Conservation (phyloP, 495 filamentous ascomycete genomes). For the Evansstolkia leycettana region DNA sequence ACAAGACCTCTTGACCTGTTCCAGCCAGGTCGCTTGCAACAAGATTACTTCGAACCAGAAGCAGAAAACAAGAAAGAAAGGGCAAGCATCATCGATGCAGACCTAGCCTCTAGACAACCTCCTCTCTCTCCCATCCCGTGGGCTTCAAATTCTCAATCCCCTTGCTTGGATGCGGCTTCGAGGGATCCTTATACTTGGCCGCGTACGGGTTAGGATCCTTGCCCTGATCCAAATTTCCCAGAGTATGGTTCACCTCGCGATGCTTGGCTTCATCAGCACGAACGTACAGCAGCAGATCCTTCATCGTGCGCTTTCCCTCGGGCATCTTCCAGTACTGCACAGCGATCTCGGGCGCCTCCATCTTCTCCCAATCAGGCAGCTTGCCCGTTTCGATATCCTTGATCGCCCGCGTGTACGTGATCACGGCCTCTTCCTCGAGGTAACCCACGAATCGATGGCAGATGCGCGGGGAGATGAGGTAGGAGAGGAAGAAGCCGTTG, state of each 20-base stretch:
- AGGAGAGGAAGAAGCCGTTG: constrained; percentile 83
- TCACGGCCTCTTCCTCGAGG: constrained; percentile 90
- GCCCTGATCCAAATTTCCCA: constrained; percentile 71
- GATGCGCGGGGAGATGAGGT: constrained; percentile 78
- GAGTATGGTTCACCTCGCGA: constrained; percentile 90
- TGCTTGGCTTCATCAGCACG: constrained; percentile 95
- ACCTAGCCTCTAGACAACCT: constrained; percentile 48
- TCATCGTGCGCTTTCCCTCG: constrained; percentile 69
- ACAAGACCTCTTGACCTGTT: too few relatives aligned
- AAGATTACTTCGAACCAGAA: too few relatives aligned
- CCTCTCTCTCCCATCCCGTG: constrained; percentile 71
- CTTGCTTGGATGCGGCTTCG: constrained; percentile 54
- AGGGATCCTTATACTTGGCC: constrained; percentile 54
- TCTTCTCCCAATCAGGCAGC: constrained; percentile 69
- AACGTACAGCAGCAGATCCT: constrained; percentile 75
- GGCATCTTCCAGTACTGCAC: constrained; percentile 89
- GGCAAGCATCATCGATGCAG: too few relatives aligned
- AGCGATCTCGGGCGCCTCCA: constrained; percentile 78
- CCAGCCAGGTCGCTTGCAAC: too few relatives aligned
- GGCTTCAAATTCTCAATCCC: constrained; percentile 55
- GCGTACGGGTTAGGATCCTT: constrained; percentile 87
- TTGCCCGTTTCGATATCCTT: constrained; percentile 72
- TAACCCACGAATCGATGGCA: constrained; percentile 96
- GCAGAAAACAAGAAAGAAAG: too few relatives aligned
- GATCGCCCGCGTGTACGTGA: constrained; percentile 86